phyloP scores from a whole-genome alignment of 2,329 filamentous ascomycete genomes.

The Amylocarpus encephaloides region DNA sequence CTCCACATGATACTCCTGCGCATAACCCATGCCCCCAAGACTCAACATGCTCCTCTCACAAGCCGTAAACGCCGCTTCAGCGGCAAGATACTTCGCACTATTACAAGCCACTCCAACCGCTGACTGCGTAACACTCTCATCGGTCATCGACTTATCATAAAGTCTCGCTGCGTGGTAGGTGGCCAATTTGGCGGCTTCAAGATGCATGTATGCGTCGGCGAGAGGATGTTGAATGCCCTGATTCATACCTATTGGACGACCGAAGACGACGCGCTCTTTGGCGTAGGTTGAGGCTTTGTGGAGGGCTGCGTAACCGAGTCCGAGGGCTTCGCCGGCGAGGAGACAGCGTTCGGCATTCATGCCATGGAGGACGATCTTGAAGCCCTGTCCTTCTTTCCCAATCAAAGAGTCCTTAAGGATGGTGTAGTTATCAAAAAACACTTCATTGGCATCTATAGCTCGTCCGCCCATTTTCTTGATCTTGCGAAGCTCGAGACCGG shows the following conservation, averaged over 20 bases:
- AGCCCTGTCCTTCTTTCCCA: constrained; percentile 68
- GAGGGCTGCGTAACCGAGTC: constrained; percentile 68
- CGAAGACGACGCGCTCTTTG: constrained; percentile 58
- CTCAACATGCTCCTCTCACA: constrained; percentile 55
- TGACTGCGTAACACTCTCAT: constrained; percentile 45
- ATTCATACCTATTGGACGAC: constrained; percentile 59
- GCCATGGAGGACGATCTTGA: constrained; percentile 71
- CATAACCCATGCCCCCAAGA: constrained; percentile 60
- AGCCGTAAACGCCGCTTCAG: constrained; percentile 56
- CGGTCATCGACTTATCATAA: constrained; percentile 49
- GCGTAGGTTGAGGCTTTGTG: constrained; percentile 59
- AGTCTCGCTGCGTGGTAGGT: constrained; percentile 59
- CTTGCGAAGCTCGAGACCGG: constrained; percentile 49
- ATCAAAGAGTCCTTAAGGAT: constrained; percentile 60
- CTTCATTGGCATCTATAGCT: constrained; percentile 78
- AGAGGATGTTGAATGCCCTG: constrained; percentile 61
- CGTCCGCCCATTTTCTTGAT: constrained; percentile 84
- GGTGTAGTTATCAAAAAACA: constrained; percentile 76
- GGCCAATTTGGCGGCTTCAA: constrained; percentile 59
- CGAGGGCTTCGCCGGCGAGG: constrained; percentile 71
- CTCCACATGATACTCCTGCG: constrained; percentile 59
- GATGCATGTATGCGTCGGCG: constrained; percentile 57
- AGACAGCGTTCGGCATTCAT: constrained; percentile 77
- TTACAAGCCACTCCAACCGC: constrained; percentile 60
- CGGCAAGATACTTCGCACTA: constrained; percentile 65